A percentile compares a stretch with the other conserved stretches of the same genome.
These are phyloP conservation scores for Simplicillium aogashimaense DNA, from an alignment of 2,329 filamentous ascomycete genomes.

Conservation along the genomic window DNA sequence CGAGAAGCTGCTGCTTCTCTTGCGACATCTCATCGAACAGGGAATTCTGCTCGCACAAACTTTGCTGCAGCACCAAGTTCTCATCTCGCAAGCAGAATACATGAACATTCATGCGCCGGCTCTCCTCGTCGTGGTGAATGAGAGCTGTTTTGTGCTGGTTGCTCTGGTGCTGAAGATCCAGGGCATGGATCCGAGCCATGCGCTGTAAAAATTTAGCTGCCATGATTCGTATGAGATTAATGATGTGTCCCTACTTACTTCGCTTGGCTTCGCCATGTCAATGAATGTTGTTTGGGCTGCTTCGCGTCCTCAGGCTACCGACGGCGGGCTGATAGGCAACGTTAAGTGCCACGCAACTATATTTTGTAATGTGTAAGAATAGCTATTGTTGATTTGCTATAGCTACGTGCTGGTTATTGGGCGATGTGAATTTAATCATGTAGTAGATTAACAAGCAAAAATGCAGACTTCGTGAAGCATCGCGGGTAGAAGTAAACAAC, in stretches of 20 bases:
- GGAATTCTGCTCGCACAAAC: constrained; percentile 32
- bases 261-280: too few relatives aligned
- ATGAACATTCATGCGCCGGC: constrained; percentile 59
- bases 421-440: too few relatives aligned
- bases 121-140: constrained; percentile 65
- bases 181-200: constrained; percentile 34
- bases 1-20: constrained; percentile 27
- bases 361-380: too few relatives aligned
- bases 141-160: constrained; percentile 55
- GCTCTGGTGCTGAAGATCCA: constrained; percentile 63
- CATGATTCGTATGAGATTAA: too few relatives aligned
- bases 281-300: too few relatives aligned
- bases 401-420: too few relatives aligned
- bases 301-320: too few relatives aligned
- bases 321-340: too few relatives aligned
- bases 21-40: constrained; percentile 19
- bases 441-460: not conserved
- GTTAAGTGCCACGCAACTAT: too few relatives aligned
- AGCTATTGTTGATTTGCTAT: too few relatives aligned
- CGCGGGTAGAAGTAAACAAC: constrained; percentile 2
- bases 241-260: too few relatives aligned
- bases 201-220: constrained; percentile 21
- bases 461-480: not conserved
- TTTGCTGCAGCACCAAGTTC: constrained; percentile 17
- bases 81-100: constrained; percentile 66